Base-by-base conservation (phyloP, 202 grass and related monocot genomes). In the Zizania palustris region DNA sequence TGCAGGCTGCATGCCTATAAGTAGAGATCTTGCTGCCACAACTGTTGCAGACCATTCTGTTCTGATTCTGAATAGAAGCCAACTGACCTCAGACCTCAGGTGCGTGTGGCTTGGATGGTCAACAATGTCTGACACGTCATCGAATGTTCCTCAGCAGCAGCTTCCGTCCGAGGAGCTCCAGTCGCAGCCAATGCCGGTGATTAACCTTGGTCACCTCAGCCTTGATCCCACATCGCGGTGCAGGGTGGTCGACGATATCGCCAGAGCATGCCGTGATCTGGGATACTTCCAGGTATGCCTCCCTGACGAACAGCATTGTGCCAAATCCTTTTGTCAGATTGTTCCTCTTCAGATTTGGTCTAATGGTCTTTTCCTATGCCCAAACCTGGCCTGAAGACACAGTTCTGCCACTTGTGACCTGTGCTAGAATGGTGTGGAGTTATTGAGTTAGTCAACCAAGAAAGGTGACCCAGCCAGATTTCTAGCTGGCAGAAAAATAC, bases 231-330 rank as follows among this genome's bases (percentile, higher is more conserved):
- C 35, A 0, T 60, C 11, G 57, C 58, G 84, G 41, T 58, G 65
- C 9, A 0, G 19, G 1, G 41, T 72, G 78, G 20, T 86, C 11
- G 1, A 77, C 1, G 58, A 86, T 59, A 65, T 82, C 0, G 15
- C 72, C 18, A 86, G 66, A 77, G 78, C 72, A 82, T 86, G 78
- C 78, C 40, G 35, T 50, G 59, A 72, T 65, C 65, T 49, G 16
- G 84, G 84, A 4, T 72, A 86, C 71, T 86, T 86, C 57, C 77
- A 86, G 84, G 84, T 86, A 86, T 33, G 14, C 39, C 71, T 70
- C 40, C 28, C 19, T 40, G 22, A 55, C n/a, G 28, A 28, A 40
- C 1, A 70, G 19, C 67, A 36, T 39, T n/a, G 53, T n/a, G 16
- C 9, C 41, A 70, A 21, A 55, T 1, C 1, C 9, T 53, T 67